A percentile compares a stretch with the other conserved stretches of the same genome.
Evolutionary conservation across 2,329 filamentous ascomycete species (phyloP).

Genomic region (Botrytis fabae): DNA sequence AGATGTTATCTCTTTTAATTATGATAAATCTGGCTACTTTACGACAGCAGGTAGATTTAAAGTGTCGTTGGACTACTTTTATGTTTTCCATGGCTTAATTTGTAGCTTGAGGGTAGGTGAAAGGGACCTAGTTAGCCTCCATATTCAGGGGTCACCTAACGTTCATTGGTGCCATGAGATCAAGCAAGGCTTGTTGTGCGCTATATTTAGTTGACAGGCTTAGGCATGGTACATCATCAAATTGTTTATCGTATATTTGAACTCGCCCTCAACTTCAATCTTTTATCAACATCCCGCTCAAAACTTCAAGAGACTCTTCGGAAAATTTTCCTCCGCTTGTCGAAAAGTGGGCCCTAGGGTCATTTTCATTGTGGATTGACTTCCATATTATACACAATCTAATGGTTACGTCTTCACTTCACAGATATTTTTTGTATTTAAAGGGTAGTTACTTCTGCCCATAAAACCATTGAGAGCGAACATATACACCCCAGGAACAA

Average conservation of each 20-base stretch:
- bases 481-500: not conserved
- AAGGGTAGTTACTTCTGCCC: accelerated
- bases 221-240: not conserved
- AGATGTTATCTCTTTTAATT: not conserved
- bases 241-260: accelerated
- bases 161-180: not conserved
- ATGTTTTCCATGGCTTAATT: no score
- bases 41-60: not conserved
- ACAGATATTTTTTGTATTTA: not conserved
- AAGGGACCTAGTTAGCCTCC: not conserved
- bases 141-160: not conserved
- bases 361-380: not conserved
- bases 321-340: not conserved
- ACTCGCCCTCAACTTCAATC: not conserved
- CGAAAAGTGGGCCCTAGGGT: not conserved
- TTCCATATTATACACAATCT: not conserved
- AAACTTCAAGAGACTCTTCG: not conserved
- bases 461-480: no score
- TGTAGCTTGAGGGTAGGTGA: not conserved
- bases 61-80: not conserved
- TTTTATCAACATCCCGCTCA: not conserved
- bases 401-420: not conserved
- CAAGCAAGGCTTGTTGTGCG: not conserved
- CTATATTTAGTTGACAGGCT: accelerated
- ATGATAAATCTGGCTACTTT: not conserved